Evolutionary conservation across 2,329 filamentous ascomycete genomes (phyloP).

Genomic region (Fusarium illudens): DNA sequence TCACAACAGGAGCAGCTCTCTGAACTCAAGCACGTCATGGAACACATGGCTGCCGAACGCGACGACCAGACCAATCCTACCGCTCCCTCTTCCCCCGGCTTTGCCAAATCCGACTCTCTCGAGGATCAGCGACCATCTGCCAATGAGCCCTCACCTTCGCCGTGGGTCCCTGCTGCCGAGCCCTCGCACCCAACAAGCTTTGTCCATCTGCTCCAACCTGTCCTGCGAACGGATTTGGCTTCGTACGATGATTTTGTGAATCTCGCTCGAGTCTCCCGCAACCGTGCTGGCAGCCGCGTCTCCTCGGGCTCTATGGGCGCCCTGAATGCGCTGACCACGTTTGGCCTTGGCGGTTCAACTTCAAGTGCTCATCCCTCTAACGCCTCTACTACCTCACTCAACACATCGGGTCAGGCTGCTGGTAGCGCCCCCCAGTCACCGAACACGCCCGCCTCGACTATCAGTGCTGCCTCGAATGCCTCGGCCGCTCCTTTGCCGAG

Average conservation of each 20-base stretch:
- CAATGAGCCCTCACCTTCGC: conserved; percentile 48
- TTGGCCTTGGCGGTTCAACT: conserved; percentile 56
- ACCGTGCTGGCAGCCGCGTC: conserved; percentile 68
- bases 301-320: conserved; percentile 73
- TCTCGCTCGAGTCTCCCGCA: conserved; percentile 74
- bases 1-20: conserved; percentile 93
- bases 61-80: conserved; percentile 78
- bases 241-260: conserved; percentile 87
- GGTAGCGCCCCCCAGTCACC: conserved; percentile 67
- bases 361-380: conserved; percentile 63
- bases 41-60: conserved; percentile 78
- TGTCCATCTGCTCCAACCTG: conserved; percentile 81
- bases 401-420: conserved; percentile 56
- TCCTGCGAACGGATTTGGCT: conserved; percentile 81
- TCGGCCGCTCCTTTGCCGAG: conserved; percentile 58
- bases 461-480: conserved; percentile 55
- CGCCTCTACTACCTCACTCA: conserved; percentile 67
- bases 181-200: conserved; percentile 73
- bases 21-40: conserved; percentile 92
- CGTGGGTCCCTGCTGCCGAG: conserved; percentile 49
- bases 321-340: conserved; percentile 53
- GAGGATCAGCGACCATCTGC: conserved; percentile 52
- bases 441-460: conserved; percentile 63
- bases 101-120: conserved; percentile 71
- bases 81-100: conserved; percentile 81